A percentile compares a stretch with the other conserved stretches of the same genome.
Conservation (phyloP, 768 basidiomycete species). For the Suillus luteus region DNA sequence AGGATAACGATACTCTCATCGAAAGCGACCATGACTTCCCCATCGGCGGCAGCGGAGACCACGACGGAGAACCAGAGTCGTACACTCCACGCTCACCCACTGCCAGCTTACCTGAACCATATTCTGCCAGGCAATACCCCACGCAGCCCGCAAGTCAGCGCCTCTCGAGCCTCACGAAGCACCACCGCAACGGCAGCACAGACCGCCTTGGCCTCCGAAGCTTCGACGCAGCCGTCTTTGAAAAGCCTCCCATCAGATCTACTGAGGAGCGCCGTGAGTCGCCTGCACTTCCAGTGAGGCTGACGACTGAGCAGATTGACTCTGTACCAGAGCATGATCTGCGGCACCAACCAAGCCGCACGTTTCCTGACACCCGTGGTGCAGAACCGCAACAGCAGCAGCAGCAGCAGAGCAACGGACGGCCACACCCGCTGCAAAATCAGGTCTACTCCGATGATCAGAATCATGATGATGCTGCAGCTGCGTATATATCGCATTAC, state of each 20-base stretch:
- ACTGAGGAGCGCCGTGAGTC: slow-evolving; percentile 34
- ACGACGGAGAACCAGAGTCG: slow-evolving; percentile 51
- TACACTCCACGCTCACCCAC: slow-evolving; percentile 74
- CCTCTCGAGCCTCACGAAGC: slow-evolving; percentile 43
- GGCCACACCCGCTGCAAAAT: slow-evolving; percentile 40
- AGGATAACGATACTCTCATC: slow-evolving; percentile 47
- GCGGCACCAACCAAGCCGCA: slow-evolving; percentile 25
- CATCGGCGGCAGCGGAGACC: slow-evolving; percentile 39
- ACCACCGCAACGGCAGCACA: slow-evolving; percentile 56
- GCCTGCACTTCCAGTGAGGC: slow-evolving; percentile 14
- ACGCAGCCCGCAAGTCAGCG: slow-evolving; percentile 32
- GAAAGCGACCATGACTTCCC: slow-evolving; percentile 40
- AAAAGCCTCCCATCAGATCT: slow-evolving; percentile 37
- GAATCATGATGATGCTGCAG: slow-evolving; percentile 60
- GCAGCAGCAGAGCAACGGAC: slow-evolving; percentile 24
- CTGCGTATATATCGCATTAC: slow-evolving; percentile 60
- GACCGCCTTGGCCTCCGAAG: slow-evolving; percentile 64
- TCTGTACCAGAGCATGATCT: slow-evolving; percentile 21
- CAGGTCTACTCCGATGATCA: slow-evolving; percentile 59
- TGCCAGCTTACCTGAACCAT: slow-evolving; percentile 54
- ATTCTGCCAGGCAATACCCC: slow-evolving; percentile 33
- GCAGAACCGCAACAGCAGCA: slow-evolving; percentile 21
- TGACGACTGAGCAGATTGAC: slow-evolving; percentile 21
- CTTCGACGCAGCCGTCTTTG: slow-evolving; percentile 59
- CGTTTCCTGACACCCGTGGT: slow-evolving; percentile 22